Percentiles rank a stretch among this genome's conserved stretches.
phyloP scores from a whole-genome alignment of 139 green algal genomes.

The Microglena sp. region DNA sequence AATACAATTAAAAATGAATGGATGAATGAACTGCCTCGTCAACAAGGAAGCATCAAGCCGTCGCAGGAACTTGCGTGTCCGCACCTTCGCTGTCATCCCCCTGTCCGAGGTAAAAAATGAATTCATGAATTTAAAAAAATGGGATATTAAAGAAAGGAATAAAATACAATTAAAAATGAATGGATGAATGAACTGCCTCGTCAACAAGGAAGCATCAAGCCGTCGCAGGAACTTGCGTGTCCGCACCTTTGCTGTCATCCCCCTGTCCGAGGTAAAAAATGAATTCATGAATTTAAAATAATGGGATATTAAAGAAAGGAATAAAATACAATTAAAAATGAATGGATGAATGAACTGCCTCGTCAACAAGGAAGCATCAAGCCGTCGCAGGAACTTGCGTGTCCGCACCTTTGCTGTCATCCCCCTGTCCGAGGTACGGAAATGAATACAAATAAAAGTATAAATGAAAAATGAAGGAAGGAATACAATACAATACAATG shows the following conservation, averaged over 20 bases:
- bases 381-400: slow-evolving; percentile 60
- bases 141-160: too few relatives aligned
- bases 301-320: too few relatives aligned
- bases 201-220: slow-evolving; percentile 29
- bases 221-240: slow-evolving; percentile 69
- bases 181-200: slow-evolving; percentile 21
- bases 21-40: slow-evolving; percentile 23
- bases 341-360: slow-evolving; percentile 25
- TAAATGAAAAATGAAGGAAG: too few relatives aligned
- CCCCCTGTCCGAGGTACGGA: slow-evolving; percentile 69
- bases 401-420: slow-evolving; percentile 82
- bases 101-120: slow-evolving; percentile 80
- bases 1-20: too few relatives aligned
- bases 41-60: slow-evolving; percentile 37
- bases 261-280: slow-evolving; percentile 79
- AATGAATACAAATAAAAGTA: too few relatives aligned
- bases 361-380: slow-evolving; percentile 28
- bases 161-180: too few relatives aligned
- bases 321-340: too few relatives aligned
- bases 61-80: slow-evolving; percentile 65
- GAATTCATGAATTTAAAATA: too few relatives aligned
- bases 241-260: slow-evolving; percentile 78
- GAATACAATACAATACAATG: too few relatives aligned
- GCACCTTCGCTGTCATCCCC: slow-evolving; percentile 80
- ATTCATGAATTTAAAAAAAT: too few relatives aligned